Evolutionary conservation across 2,329 filamentous ascomycete genomes (phyloP), one percentile per base, ranked within the genome.

Genomic region (Sporothrix humicola): DNA sequence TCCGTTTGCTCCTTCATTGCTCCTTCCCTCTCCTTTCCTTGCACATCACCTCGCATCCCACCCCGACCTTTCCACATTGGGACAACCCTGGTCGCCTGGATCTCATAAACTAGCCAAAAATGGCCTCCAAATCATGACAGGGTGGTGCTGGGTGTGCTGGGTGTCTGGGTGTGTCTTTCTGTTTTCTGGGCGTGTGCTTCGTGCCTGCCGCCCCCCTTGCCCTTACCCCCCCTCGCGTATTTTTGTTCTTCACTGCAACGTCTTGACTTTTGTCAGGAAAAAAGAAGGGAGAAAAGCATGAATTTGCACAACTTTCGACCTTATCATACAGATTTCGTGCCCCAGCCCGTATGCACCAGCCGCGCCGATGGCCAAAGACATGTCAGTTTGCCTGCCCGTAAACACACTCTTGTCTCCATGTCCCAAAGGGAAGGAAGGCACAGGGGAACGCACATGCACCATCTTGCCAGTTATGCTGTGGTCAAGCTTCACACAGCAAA

Each of bases 101-200:
- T 66, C 61, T 66, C 61, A 66, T 26, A 20, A 66, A 68, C 65
- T 52, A 68, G 65, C 65, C 65, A 68, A 17, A 68, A 52, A 37
- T 52, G 65, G 65, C 46, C 23, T 37, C 44, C 23, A 52, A 68
- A 52, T 68, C 44, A 50, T 68, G 46, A 52, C 46, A 50, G 23
- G 63, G 58, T n/a, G 42, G 31, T 37, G 31, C 31, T 37, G 23
- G 23, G 42, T 66, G 63, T 13, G 20, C 46, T 50, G 48, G 13
- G 8, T 23, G 6, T 37, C 31, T 37, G 31, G 31, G 31, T 37
- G 31, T 37, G n/a, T 48, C 23, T 26, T 65, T 50, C 17, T n/a
- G 17, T 15, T 1, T 12, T 13, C 56, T 59, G 9, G 20, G 23
- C 13, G 23, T 26, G 23, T 15, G 17, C 10, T 17, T 48, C 12